phyloP scores from a whole-genome alignment of 108 stramenopile species.

The Nitzschia sp. region DNA sequence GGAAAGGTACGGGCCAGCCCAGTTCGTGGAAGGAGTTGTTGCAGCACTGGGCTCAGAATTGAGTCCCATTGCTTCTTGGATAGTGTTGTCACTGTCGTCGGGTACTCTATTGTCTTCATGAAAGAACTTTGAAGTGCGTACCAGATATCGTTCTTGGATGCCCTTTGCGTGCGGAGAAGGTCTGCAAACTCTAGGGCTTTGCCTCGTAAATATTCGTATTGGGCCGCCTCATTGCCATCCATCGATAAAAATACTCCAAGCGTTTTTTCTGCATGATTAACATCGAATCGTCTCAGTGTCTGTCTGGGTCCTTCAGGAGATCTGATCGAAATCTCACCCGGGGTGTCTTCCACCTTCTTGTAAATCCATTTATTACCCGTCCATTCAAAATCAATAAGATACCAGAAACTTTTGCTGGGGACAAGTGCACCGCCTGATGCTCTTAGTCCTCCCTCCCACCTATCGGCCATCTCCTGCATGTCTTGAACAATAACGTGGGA shows the following conservation, averaged over 20 bases:
- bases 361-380: no score
- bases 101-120: no score
- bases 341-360: background rate
- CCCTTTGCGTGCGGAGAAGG: background rate
- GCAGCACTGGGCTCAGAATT: background rate
- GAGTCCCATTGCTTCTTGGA: no score
- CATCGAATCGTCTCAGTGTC: background rate
- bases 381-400: slow-evolving; percentile 8
- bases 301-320: background rate
- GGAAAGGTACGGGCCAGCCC: background rate
- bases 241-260: no score
- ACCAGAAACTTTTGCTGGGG: no score
- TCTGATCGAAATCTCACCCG: background rate
- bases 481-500: background rate
- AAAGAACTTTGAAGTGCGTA: background rate
- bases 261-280: no score
- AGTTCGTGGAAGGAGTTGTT: background rate
- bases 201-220: background rate
- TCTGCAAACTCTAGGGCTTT: slow-evolving; percentile 2
- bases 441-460: background rate
- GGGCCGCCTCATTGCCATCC: background rate
- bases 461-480: background rate
- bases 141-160: background rate
- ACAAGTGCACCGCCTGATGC: slow-evolving; percentile 9
- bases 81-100: background rate